Base-by-base conservation (phyloP, 176 grass and related monocot species). In the Tillandsia leiboldiana region DNA sequence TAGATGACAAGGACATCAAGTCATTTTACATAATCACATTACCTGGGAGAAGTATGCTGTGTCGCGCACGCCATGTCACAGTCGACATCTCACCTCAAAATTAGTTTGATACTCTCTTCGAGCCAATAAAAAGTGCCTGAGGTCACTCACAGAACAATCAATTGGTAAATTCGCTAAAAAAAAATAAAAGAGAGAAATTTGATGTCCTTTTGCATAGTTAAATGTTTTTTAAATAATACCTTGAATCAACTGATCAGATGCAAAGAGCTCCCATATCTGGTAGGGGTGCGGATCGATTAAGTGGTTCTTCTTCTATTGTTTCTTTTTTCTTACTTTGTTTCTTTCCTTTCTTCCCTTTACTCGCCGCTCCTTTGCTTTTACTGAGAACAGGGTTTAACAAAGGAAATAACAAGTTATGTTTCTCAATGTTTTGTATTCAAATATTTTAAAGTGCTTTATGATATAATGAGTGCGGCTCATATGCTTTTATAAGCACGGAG, bases 211-310 rank as follows among this genome's bases (percentile, higher is more conserved):
- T 9, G 22, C 22, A 18, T 15, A 61, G 9, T 61, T 61, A 15
- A 61, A 7, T 61, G 7, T 9, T 61, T 61, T 61, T 20, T 20
- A 10, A 18, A 61, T 23, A 20, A 22, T 2, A 23, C 17, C 56
- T n/a, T 61, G 8, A 42, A 53, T 29, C 29, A 8, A 65, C 12
- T 65, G 17, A 71, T 84, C 61, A 91, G 57, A 87, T 91, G 89
- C 82, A 91, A 71, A 91, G 88, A 67, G 82, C 84, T 27, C 89
- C 89, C 59, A 87, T 59, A 67, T 91, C 85, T 66, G 76, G 68
- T n/a, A 53, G 12, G 50, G 51, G 27, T 54, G 4, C 1, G 68
- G 81, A 47, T 33, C 66, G 18, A 52, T n/a, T 9, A 11, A 67
- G 50, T 0, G 49, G 28, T 26, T 65, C 73, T 65, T 79, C 29